Evolutionary conservation across 441 rosid genomes (phyloP), one percentile per base, ranked within the genome.

Genomic region (Metrosideros polymorpha): DNA sequence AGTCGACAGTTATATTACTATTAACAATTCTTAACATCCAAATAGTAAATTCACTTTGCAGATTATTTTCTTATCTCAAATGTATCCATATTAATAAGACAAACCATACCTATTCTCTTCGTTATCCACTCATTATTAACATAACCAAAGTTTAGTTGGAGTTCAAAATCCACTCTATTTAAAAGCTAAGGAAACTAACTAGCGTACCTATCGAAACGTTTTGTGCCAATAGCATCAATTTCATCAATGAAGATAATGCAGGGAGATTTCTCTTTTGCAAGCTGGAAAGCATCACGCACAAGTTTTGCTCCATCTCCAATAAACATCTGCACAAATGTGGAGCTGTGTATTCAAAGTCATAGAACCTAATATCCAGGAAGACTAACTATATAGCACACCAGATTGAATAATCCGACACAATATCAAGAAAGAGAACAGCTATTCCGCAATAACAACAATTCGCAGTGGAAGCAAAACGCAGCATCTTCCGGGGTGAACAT

Each of bases 211-310:
- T 97, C 99, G 50, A 97, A 97, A 56, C 99, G 97, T 92, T 96
- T 97, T 76, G 99, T 96, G 10, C 99, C 99, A 55, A 97, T 97
- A n/a, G 99, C 99, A 85, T 97, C 99, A 56, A 97, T 97, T 91
- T 97, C 99, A 91, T 97, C 99, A 50, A 97, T 96, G 88, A 97
- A 97, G 87, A 96, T 97, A 90, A 97, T 97, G 92, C 99, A 97
- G 3, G 99, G 99, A 82, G 99, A 97, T 89, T 96, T 97, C 90
- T 97, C 99, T 89, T 97, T 97, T 52, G 99, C 99, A 61, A 97
- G 98, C 87, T 95, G 99, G 91, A 97, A 97, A 25, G 99, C 98
- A 95, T 97, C 99, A n/a, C 99, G 98, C 39, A 97, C 99, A 91
- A 97, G 98, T 89, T 97, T 97, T 61, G 99, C 99, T 89, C 99